Percentiles rank a stretch among this genome's conserved stretches.
Evolutionary conservation across 2,329 filamentous ascomycete species (phyloP).

Genomic region (Aspergillus tubingensis): DNA sequence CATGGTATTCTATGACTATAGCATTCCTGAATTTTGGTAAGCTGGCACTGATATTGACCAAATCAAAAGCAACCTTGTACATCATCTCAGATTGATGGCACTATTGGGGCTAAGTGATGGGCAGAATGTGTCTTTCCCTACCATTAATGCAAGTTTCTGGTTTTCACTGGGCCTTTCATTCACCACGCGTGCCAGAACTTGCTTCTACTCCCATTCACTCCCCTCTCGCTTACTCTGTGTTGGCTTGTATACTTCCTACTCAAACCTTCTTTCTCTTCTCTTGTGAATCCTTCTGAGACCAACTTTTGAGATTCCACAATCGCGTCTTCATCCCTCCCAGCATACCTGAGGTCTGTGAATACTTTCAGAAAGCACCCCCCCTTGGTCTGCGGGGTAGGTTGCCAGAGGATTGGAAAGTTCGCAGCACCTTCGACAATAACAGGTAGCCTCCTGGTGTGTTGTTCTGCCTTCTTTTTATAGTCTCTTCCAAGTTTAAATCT

Average conservation of each 20-base stretch:
- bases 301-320: too few relatives aligned
- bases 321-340: background rate
- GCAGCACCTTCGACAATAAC: background rate
- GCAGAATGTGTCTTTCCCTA: background rate
- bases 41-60: background rate
- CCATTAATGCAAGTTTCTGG: background rate
- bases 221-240: background rate
- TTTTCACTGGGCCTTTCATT: conserved; percentile 1
- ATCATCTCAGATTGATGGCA: background rate
- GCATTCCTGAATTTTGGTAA: background rate
- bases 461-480: background rate
- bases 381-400: background rate
- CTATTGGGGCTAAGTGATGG: background rate
- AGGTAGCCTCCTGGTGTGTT: background rate
- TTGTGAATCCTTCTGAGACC: background rate
- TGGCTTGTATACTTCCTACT: background rate
- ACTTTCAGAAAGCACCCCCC: background rate
- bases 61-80: background rate
- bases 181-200: background rate
- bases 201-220: too few relatives aligned
- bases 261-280: background rate
- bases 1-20: background rate
- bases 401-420: background rate
- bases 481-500: too few relatives aligned
- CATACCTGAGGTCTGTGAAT: too few relatives aligned